Evolutionary conservation across 176 grass and related monocot genomes (phyloP).

Genomic region (Coix lacrymajobi): DNA sequence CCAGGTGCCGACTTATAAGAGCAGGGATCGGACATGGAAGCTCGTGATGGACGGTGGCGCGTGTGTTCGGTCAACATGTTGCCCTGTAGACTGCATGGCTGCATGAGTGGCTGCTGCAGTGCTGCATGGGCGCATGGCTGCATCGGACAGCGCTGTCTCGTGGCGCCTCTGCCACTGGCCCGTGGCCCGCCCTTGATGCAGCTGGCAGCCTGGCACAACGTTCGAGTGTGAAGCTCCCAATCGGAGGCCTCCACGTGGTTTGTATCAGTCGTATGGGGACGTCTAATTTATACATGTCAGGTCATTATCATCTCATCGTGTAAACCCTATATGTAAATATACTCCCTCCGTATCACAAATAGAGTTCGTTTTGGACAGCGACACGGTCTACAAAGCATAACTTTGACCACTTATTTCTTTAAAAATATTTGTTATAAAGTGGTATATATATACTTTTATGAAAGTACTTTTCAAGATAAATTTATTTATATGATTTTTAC

Average conservation of each 20-base stretch:
- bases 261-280: neutral
- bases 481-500: no score
- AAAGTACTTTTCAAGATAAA: no score
- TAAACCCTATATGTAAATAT: no score
- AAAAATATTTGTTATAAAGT: no score
- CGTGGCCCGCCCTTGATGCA: neutral
- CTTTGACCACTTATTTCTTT: no score
- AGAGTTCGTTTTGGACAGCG: no score
- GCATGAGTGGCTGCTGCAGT: neutral
- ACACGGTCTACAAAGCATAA: no score
- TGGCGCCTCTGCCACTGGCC: neutral
- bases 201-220: constrained; percentile 10
- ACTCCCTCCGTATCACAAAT: no score
- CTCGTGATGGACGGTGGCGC: constrained; percentile 29
- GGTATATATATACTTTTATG: no score
- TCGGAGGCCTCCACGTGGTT: neutral
- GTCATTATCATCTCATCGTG: no score
- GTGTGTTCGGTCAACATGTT: constrained; percentile 22
- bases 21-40: neutral
- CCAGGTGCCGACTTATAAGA: neutral
- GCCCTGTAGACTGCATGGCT: no score
- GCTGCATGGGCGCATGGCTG: neutral
- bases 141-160: constrained; percentile 18
- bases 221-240: neutral
- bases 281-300: no score